Conservation (phyloP, 352 stramenopile genomes). For the Thalassiosira pacifica region DNA sequence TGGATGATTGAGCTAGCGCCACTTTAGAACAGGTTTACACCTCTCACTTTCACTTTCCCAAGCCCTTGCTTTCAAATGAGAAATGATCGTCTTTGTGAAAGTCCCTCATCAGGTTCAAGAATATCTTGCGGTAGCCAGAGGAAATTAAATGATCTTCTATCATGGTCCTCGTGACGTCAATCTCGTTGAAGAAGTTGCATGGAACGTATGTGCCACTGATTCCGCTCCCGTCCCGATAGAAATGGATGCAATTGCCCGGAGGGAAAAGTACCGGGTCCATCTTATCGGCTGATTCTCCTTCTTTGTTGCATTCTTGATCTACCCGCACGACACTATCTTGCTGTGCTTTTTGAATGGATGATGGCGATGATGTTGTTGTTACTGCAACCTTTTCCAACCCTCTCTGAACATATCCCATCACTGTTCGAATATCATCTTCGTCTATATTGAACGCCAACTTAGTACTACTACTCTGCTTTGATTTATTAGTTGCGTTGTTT, state of each 20-base stretch:
- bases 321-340: too few relatives aligned
- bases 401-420: conserved; percentile 66
- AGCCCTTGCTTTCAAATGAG: too few relatives aligned
- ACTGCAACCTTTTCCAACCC: conserved; percentile 55
- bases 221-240: conserved; percentile 82
- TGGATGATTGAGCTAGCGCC: too few relatives aligned
- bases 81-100: conserved; percentile 34
- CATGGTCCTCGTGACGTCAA: conserved; percentile 56
- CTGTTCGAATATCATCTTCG: conserved; percentile 61
- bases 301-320: conserved; percentile 1
- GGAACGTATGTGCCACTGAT: conserved; percentile 72
- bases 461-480: too few relatives aligned
- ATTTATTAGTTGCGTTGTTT: too few relatives aligned
- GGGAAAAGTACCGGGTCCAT: conserved; percentile 76
- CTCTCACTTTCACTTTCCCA: too few relatives aligned
- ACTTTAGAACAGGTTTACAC: too few relatives aligned
- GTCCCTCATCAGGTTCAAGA: conserved; percentile 26
- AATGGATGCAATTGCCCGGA: conserved; percentile 81
- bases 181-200: conserved; percentile 59
- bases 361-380: conserved; percentile 13
- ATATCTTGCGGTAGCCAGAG: conserved; percentile 33
- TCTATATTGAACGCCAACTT: conserved; percentile 61
- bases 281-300: conserved; percentile 29
- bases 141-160: conserved; percentile 54
- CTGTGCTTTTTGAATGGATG: conserved; percentile 8